These are phyloP conservation scores for Geotrichum macrosporum DNA, from an alignment of 1,139 yeast genomes.

Conservation along the genomic window DNA sequence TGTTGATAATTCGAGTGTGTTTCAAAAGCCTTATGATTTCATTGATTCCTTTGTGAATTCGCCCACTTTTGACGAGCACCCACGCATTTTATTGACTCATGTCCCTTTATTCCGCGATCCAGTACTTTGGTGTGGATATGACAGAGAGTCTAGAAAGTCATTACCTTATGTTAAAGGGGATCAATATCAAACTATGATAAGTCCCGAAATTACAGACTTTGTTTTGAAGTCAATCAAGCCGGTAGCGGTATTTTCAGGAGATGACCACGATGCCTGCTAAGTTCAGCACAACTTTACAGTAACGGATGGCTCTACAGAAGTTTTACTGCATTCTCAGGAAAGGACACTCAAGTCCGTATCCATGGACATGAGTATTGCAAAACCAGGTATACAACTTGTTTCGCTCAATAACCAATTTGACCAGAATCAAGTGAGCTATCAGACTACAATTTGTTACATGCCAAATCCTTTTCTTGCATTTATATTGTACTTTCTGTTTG, in stretches of 20 bases:
- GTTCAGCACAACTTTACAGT: constrained; percentile 51
- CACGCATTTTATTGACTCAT: constrained; percentile 70
- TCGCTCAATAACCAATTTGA: constrained; percentile 43
- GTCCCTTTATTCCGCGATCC: constrained; percentile 69
- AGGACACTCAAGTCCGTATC: constrained; percentile 84
- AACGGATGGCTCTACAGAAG: constrained; percentile 13
- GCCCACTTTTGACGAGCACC: constrained; percentile 39
- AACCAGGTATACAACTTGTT: constrained; percentile 84
- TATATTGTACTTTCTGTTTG: constrained; percentile 31
- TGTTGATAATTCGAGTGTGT: constrained; percentile 42
- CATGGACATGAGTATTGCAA: constrained; percentile 83
- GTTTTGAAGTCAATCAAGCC: constrained; percentile 61
- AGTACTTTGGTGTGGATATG: constrained; percentile 58
- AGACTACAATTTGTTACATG: constrained; percentile 56
- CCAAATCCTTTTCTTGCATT: constrained; percentile 63
- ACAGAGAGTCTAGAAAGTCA: constrained; percentile 56
- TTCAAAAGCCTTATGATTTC: constrained; percentile 43
- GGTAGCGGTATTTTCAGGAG: constrained; percentile 74
- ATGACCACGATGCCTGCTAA: constrained; percentile 94
- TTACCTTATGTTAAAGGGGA: constrained; percentile 61
- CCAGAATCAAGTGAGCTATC: constrained; percentile 14
- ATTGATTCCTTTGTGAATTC: constrained; percentile 28
- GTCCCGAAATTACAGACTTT: constrained; percentile 51
- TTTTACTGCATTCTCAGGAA: constrained; percentile 50
- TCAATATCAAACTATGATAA: constrained; percentile 75